A percentile compares a stretch with the other conserved stretches of the same genome.
Evolutionary conservation across 768 basidiomycete genomes (phyloP).

Genomic region (Psilocybe cyanescens): DNA sequence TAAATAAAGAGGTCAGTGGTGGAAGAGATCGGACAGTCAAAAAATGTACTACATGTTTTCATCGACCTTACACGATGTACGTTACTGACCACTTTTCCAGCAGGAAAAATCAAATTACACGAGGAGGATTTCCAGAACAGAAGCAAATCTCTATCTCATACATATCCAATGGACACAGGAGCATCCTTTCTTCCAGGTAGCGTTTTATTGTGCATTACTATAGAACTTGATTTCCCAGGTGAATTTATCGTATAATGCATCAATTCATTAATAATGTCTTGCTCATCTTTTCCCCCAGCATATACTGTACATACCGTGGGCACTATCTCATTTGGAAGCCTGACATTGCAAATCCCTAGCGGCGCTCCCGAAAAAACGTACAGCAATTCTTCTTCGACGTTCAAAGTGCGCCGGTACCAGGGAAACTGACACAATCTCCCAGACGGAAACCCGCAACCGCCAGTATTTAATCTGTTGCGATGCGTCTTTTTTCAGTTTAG

Average conservation of each 20-base stretch:
- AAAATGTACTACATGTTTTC: slow-evolving; percentile 74
- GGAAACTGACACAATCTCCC: slow-evolving; percentile 14
- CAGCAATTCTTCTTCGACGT: background rate
- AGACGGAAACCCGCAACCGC: background rate
- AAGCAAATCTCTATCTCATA: background rate
- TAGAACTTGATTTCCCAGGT: background rate
- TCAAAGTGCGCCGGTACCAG: slow-evolving; percentile 8
- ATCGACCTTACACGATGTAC: slow-evolving; percentile 6
- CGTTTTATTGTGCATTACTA: no score
- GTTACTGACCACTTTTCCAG: slow-evolving; percentile 12
- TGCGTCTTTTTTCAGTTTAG: background rate
- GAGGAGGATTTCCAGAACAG: background rate
- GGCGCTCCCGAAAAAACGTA: background rate
- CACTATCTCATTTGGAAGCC: background rate
- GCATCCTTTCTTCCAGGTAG: background rate
- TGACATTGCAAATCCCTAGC: background rate
- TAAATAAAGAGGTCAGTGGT: slow-evolving; percentile 95
- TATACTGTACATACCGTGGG: background rate
- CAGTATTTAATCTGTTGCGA: slow-evolving; percentile 12
- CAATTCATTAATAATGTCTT: no score
- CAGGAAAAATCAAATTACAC: slow-evolving; percentile 18
- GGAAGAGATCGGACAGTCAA: slow-evolving; percentile 90
- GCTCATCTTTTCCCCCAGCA: background rate
- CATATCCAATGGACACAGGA: background rate
- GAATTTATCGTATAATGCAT: background rate